Evolutionary conservation across 176 grass and related monocot species (phyloP).

Genomic region (Tillandsia leiboldiana): DNA sequence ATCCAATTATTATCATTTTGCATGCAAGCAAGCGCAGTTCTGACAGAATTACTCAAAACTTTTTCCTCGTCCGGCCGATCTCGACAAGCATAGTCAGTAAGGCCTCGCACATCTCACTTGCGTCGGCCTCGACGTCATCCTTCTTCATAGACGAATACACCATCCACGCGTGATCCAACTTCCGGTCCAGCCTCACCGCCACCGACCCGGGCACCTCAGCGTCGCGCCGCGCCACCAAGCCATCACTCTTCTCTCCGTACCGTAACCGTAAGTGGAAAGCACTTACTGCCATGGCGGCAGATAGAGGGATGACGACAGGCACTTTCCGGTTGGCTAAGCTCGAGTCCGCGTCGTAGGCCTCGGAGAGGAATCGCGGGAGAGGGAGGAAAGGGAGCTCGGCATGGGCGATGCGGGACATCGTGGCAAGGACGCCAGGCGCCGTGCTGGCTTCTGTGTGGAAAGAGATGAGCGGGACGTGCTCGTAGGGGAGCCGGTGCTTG

Average conservation of each 20-base stretch:
- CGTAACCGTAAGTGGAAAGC: slow-evolving; percentile 67
- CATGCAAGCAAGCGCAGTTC: neutral
- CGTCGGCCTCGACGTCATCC: slow-evolving; percentile 43
- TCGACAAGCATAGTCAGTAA: slow-evolving; percentile 71
- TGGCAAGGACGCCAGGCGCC: slow-evolving; percentile 42
- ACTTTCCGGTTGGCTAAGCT: slow-evolving; percentile 36
- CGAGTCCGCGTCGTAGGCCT: slow-evolving; percentile 22
- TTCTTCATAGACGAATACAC: slow-evolving; percentile 51
- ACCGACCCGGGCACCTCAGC: slow-evolving; percentile 82
- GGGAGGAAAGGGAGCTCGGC: slow-evolving; percentile 67
- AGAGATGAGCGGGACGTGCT: slow-evolving; percentile 64
- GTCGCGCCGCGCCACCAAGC: slow-evolving; percentile 56
- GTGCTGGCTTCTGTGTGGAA: slow-evolving; percentile 84
- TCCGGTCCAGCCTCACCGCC: slow-evolving; percentile 57
- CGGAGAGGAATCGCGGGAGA: slow-evolving; percentile 30
- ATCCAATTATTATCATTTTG: too few relatives aligned
- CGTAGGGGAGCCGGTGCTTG: slow-evolving; percentile 49
- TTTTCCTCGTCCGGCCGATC: slow-evolving; percentile 31
- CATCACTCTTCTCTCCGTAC: slow-evolving; percentile 63
- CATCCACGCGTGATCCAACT: slow-evolving; percentile 79
- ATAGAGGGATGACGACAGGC: slow-evolving; percentile 54
- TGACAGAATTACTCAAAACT: neutral
- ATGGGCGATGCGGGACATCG: slow-evolving; percentile 56
- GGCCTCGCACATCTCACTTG: slow-evolving; percentile 72
- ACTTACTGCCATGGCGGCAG: slow-evolving; percentile 48